These are phyloP conservation scores for Murraya koenigii DNA, from an alignment of 345 rosid species.

Conservation along the genomic window DNA sequence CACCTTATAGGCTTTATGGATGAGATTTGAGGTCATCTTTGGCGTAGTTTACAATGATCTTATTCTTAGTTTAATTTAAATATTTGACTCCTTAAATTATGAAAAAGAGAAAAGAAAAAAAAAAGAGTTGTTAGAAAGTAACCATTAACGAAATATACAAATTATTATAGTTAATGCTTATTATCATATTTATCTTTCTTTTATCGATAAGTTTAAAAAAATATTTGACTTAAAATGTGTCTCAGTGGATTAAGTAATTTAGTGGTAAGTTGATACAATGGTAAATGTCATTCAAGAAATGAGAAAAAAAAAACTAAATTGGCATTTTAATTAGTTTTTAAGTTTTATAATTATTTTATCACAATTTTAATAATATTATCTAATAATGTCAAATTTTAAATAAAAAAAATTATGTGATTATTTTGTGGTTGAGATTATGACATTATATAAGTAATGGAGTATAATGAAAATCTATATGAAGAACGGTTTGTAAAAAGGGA, in stretches of 20 bases:
- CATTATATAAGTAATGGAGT: no score
- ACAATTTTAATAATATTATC: no score
- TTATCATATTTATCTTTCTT: not conserved
- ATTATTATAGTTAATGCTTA: not conserved
- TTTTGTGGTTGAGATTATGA: no score
- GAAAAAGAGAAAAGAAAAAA: not conserved
- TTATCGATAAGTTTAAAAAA: no score
- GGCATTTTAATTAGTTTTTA: not conserved
- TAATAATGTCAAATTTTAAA: no score
- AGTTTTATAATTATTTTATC: no score
- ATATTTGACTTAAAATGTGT: no score
- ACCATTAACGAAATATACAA: not conserved
- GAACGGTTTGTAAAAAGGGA: no score
- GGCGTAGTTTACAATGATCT: constrained; percentile 12
- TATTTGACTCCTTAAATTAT: not conserved
- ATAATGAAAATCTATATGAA: no score
- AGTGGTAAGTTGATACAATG: not conserved
- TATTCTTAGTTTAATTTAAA: not conserved
- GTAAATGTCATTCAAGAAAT: not conserved
- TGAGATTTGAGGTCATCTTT: constrained; percentile 12
- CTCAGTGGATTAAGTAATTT: no score
- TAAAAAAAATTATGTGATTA: no score
- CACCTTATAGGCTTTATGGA: not conserved
- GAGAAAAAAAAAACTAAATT: no score
- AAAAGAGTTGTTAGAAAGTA: not conserved